These are phyloP conservation scores for Colletotrichum horii DNA, from an alignment of 2,329 filamentous ascomycete genomes.

Conservation along the genomic window DNA sequence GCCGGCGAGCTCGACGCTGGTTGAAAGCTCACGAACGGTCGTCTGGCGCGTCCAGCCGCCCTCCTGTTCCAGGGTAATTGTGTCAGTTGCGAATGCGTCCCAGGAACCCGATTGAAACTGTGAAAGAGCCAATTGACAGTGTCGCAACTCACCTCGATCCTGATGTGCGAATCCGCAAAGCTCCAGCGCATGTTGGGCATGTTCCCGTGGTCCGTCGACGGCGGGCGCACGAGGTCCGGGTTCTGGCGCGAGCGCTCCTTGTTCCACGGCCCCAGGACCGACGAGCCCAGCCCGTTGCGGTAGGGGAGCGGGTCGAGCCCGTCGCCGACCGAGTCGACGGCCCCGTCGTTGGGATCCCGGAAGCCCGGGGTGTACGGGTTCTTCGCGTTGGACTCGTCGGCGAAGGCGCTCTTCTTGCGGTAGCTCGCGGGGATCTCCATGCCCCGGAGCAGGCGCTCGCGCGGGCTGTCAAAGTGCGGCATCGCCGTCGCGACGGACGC, in stretches of 20 bases:
- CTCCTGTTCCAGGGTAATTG: constrained; percentile 49
- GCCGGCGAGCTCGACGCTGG: constrained; percentile 73
- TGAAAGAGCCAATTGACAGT: background rate
- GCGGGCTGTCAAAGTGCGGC: constrained; percentile 52
- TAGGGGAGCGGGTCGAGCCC: constrained; percentile 69
- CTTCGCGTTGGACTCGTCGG: constrained; percentile 18
- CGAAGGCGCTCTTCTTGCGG: constrained; percentile 33
- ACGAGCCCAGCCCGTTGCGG: constrained; percentile 68
- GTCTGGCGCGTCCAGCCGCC: constrained; percentile 81
- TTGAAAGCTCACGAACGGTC: constrained; percentile 67
- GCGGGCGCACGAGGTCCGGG: constrained; percentile 74
- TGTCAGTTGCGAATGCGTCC: background rate
- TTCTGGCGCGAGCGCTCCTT: constrained; percentile 70
- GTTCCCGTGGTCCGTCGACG: constrained; percentile 74
- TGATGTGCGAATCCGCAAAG: constrained; percentile 67
- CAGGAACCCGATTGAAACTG: background rate
- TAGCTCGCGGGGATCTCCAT: constrained; percentile 50
- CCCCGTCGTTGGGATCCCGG: constrained; percentile 66
- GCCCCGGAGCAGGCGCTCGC: constrained; percentile 58
- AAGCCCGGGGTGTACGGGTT: constrained; percentile 65
- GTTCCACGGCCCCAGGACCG: constrained; percentile 74
- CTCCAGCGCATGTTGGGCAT: constrained; percentile 77
- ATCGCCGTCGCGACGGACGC: constrained; percentile 14
- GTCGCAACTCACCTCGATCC: constrained; percentile 59
- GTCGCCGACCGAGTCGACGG: constrained; percentile 65